These are phyloP conservation scores for Laguncularia racemosa DNA, from an alignment of 345 rosid genomes.

Conservation along the genomic window DNA sequence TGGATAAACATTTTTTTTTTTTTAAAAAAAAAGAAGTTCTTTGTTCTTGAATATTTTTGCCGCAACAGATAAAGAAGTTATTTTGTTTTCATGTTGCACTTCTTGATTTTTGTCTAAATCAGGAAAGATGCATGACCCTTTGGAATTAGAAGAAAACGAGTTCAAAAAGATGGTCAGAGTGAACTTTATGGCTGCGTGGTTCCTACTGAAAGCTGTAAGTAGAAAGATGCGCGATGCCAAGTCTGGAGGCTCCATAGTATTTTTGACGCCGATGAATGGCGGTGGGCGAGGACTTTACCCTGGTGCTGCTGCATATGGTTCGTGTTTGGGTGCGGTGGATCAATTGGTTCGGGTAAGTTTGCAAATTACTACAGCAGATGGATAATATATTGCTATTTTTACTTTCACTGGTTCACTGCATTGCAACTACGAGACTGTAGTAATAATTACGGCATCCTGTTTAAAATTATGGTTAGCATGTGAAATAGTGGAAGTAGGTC, in stretches of 20 bases:
- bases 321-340: conserved; percentile 67
- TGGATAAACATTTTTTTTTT: too few species aligned
- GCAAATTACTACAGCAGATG: background rate
- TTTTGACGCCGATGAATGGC: conserved; percentile 60
- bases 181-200: conserved; percentile 80
- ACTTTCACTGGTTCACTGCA: too few species aligned
- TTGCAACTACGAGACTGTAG: too few species aligned
- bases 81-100: too few species aligned
- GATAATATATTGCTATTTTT: too few species aligned
- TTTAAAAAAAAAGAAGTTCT: too few species aligned
- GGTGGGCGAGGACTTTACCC: conserved; percentile 77
- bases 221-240: conserved; percentile 49
- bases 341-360: conserved; percentile 68
- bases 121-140: conserved; percentile 69
- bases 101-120: conserved; percentile 16
- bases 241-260: conserved; percentile 67
- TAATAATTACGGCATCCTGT: too few species aligned
- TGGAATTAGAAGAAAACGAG: conserved; percentile 49
- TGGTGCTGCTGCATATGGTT: conserved; percentile 76
- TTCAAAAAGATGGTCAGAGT: conserved; percentile 43
- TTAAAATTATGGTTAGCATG: too few species aligned
- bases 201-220: conserved; percentile 66
- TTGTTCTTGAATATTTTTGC: too few species aligned
- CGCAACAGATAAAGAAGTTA: too few species aligned
- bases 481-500: too few species aligned